Conservation (phyloP, 75 land plant species). For the Pinus taeda region DNA sequence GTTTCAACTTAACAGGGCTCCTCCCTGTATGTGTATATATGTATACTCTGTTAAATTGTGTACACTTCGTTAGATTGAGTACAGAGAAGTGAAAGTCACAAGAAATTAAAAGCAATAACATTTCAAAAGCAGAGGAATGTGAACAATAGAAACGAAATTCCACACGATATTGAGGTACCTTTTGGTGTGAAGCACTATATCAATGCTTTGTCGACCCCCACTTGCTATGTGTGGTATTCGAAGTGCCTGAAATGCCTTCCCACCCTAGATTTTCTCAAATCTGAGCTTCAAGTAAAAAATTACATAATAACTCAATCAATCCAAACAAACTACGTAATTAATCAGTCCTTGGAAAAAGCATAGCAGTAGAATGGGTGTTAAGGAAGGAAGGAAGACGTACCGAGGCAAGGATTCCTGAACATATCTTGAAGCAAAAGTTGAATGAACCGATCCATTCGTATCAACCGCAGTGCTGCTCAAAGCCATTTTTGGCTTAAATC, state of each 20-base stretch:
- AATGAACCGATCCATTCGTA: no score
- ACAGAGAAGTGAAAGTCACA: not conserved
- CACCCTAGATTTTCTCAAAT: constrained; percentile 61
- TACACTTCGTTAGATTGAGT: not conserved
- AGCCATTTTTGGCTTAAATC: no score
- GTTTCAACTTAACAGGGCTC: no score
- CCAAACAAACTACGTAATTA: no score
- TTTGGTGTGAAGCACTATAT: constrained; percentile 66
- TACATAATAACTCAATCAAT: no score
- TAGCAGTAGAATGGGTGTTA: no score
- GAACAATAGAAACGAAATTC: not conserved
- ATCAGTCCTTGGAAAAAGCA: no score
- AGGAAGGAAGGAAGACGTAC: no score
- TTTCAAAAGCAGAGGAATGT: not conserved
- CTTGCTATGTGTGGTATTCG: constrained; percentile 75
- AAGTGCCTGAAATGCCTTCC: constrained; percentile 61
- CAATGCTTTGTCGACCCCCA: constrained; percentile 53
- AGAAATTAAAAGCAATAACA: not conserved
- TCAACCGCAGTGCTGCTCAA: no score
- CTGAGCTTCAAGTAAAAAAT: constrained; percentile 16
- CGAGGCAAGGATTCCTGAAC: no score
- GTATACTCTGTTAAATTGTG: not conserved
- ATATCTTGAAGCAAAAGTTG: no score
- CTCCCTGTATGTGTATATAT: no score
- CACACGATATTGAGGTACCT: constrained; percentile 27